These are phyloP conservation scores for Anthracocystis walkeri DNA, from an alignment of 1,284 basidiomycete species.

Conservation along the genomic window DNA sequence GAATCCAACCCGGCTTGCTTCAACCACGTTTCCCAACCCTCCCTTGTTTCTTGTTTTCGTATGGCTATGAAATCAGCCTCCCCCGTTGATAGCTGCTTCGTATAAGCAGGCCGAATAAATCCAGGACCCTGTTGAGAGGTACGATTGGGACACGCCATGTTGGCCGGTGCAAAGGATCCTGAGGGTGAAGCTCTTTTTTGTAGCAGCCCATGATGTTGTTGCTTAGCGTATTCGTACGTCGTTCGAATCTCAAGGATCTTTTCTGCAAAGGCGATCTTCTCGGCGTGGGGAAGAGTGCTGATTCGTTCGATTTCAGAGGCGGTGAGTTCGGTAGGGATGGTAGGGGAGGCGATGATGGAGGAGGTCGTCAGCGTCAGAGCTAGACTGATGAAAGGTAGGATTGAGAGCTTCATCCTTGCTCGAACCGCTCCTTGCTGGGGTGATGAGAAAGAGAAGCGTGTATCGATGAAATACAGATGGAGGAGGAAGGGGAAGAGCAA, in stretches of 20 bases:
- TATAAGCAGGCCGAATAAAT: slow-evolving; percentile 54
- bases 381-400: slow-evolving; percentile 20
- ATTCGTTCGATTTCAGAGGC: slow-evolving; percentile 32
- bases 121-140: slow-evolving; percentile 47
- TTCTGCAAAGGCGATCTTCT: slow-evolving; percentile 31
- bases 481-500: too few species aligned
- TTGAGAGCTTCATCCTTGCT: slow-evolving; percentile 22
- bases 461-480: too few species aligned
- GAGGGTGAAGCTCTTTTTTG: slow-evolving; percentile 47
- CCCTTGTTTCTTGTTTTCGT: slow-evolving; percentile 31
- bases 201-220: slow-evolving; percentile 15
- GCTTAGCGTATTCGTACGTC: slow-evolving; percentile 34
- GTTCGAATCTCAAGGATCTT: slow-evolving; percentile 38
- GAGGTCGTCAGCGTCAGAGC: slow-evolving; percentile 6
- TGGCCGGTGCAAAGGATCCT: slow-evolving; percentile 54
- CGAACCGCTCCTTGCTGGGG: neutral
- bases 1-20: slow-evolving; percentile 44
- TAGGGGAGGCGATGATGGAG: slow-evolving; percentile 19
- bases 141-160: slow-evolving; percentile 57
- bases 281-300: slow-evolving; percentile 20
- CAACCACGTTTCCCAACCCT: slow-evolving; percentile 59
- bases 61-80: slow-evolving; percentile 58
- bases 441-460: too few species aligned
- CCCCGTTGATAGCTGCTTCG: slow-evolving; percentile 39
- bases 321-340: slow-evolving; percentile 30